Conservation (phyloP, 2,329 filamentous ascomycete species). For the Blastomyces parvus region DNA sequence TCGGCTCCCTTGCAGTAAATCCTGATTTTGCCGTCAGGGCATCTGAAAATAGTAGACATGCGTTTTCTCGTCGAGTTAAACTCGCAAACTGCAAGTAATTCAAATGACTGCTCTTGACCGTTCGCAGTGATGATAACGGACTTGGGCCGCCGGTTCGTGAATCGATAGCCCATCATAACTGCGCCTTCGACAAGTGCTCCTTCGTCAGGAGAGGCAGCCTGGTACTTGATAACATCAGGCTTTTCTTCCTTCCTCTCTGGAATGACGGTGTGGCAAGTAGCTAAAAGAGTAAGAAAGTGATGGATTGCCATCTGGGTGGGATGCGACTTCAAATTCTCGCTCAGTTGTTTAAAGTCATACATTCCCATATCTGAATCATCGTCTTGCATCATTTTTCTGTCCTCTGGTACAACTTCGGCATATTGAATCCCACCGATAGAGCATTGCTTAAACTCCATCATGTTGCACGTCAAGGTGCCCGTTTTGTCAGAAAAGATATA, state of each 20-base stretch:
- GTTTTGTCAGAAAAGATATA: slow-evolving; percentile 99
- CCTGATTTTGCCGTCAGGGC: slow-evolving; percentile 88
- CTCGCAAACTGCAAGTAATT: slow-evolving; percentile 91
- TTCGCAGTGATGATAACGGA: slow-evolving; percentile 74
- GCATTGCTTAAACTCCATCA: slow-evolving; percentile 97
- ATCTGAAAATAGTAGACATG: slow-evolving; percentile 96
- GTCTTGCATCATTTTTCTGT: slow-evolving; percentile 67
- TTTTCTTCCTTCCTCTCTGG: slow-evolving; percentile 76
- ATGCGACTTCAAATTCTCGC: slow-evolving; percentile 58
- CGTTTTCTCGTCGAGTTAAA: slow-evolving; percentile 97
- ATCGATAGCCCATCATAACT: slow-evolving; percentile 73
- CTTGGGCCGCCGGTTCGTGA: slow-evolving; percentile 79
- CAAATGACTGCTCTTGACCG: slow-evolving; percentile 68
- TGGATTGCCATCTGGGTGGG: slow-evolving; percentile 54
- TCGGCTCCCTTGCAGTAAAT: slow-evolving; percentile 96
- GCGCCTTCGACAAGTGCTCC: slow-evolving; percentile 94
- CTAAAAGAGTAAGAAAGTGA: slow-evolving; percentile 76
- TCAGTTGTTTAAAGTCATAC: slow-evolving; percentile 70
- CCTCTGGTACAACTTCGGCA: slow-evolving; percentile 82
- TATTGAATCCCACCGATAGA: slow-evolving; percentile 92
- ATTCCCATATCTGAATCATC: slow-evolving; percentile 70
- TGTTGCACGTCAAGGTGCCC: slow-evolving; percentile 91
- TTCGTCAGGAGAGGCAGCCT: slow-evolving; percentile 94
- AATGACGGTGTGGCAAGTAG: slow-evolving; percentile 95
- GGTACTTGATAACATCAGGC: slow-evolving; percentile 80